Evolutionary conservation across 805 yeast genomes (phyloP), one percentile per base, ranked within the genome.

Genomic region (Nakazawaea siamensis): DNA sequence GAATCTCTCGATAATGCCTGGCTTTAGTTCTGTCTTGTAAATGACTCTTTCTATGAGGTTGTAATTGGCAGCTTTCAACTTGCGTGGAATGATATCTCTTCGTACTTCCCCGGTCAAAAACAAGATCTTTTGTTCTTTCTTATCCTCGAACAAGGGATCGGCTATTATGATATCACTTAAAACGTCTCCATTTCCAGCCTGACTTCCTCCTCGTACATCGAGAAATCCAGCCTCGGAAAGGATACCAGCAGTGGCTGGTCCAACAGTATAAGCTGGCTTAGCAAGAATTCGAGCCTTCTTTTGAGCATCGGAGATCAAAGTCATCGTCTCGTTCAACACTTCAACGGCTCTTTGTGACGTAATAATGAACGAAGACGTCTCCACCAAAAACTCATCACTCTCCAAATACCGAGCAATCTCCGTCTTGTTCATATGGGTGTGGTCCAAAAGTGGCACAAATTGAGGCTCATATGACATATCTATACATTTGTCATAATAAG

Each of bases 271-370:
- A 0, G 80, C 79, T 0, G 77, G 71, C 45, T 75, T 76, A 3
- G 43, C 35, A 5, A 72, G 50, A 1, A 77, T 58, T 1, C 32
- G 35, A 6, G 51, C 45, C 24, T 34, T 33, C 24, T 15, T 20
- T 10, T 33, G 29, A 3, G 11, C 18, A 25, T 25, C 26, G 4
- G 10, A 7, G n/a, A 63, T 45, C 9, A 39, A 38, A 0, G 44
- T 41, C 5, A 79, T 56, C 11, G 70, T 52, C 25, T 62, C 60
- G 41, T 70, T 71, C 10, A 86, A 55, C 4, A 85, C 78, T 46
- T 88, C 96, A 0, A 88, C 94, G 2, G 96, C 94, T 44, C 97
- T 57, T 52, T 90, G 97, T 2, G 94, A 82, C 0, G 97, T 88
- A 4, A 90, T 76, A 8, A 90, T 80, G 24, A 86, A 55, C 0